A percentile compares a stretch with the other conserved stretches of the same genome.
Evolutionary conservation across 768 basidiomycete species (phyloP).

Genomic region (Clavulina sp.): DNA sequence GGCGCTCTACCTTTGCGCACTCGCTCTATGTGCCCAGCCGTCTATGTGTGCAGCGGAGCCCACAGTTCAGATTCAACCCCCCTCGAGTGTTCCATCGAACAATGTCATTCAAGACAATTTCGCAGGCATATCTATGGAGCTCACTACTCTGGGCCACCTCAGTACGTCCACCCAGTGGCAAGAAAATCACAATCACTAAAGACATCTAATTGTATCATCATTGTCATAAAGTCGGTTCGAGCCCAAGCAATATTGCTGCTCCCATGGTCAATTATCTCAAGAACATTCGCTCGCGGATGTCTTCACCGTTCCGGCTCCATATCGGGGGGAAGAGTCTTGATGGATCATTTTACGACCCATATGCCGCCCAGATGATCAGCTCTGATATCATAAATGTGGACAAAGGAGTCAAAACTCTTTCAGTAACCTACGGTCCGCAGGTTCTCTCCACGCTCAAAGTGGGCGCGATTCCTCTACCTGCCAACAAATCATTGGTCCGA

Average conservation of each 20-base stretch:
- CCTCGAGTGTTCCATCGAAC: conserved; percentile 5
- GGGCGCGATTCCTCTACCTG: too few species aligned
- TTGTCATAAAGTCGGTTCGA: too few species aligned
- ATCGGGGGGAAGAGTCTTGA: conserved; percentile 11
- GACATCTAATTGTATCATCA: too few species aligned
- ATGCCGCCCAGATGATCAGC: conserved; percentile 7
- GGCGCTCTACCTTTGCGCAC: too few species aligned
- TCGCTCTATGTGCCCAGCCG: too few species aligned
- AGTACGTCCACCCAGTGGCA: conserved; percentile 7
- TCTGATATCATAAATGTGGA: not conserved
- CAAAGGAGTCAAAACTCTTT: conserved; percentile 5
- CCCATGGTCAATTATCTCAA: conserved; percentile 9
- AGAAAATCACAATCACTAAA: too few species aligned
- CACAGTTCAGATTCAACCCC: too few species aligned
- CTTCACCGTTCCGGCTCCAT: conserved; percentile 9
- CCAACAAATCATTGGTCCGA: too few species aligned
- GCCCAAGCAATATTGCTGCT: conserved; percentile 5
- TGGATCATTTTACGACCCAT: conserved; percentile 6
- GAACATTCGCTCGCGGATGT: conserved; percentile 7
- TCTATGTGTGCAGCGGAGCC: too few species aligned
- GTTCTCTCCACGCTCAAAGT: not conserved
- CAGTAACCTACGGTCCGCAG: conserved; percentile 9
- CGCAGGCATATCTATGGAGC: conserved; percentile 9
- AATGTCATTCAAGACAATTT: conserved; percentile 9
- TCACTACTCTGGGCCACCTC: conserved; percentile 5